Conservation (phyloP, 129 eudicot genomes). For the Flaveria brownii region DNA sequence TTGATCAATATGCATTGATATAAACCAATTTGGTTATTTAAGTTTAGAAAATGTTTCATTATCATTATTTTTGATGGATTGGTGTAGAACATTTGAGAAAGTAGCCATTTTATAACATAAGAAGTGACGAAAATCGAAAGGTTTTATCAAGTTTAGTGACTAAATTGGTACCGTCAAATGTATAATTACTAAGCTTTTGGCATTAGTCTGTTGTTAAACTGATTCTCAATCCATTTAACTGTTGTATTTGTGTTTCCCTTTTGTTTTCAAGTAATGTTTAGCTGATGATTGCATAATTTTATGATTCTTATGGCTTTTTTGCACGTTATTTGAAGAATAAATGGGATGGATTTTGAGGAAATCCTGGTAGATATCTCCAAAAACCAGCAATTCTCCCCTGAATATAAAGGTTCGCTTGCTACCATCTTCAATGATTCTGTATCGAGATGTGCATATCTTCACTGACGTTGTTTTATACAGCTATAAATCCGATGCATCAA, state of each 20-base stretch:
- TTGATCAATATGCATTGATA: not conserved
- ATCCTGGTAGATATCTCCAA: constrained; percentile 40
- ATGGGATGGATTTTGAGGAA: constrained; percentile 72
- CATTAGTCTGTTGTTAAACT: not conserved
- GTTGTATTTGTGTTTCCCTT: not conserved
- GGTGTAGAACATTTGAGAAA: not conserved
- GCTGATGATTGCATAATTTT: not conserved
- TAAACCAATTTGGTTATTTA: not conserved
- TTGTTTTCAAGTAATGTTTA: not conserved
- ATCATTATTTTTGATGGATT: not conserved
- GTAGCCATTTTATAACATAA: not conserved
- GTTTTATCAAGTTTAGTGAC: not conserved
- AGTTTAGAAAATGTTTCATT: not conserved
- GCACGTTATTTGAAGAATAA: constrained; percentile 38
- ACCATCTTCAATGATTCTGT: not conserved
- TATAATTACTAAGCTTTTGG: not conserved
- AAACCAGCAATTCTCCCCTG: constrained; percentile 52
- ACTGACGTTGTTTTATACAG: constrained; percentile 33
- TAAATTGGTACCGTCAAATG: not conserved
- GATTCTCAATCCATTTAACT: not conserved
- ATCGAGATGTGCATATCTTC: not conserved
- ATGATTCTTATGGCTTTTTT: not conserved
- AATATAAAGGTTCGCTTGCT: constrained; percentile 48
- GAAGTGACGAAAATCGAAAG: not conserved
- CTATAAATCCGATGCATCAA: constrained; percentile 61